phyloP scores from a whole-genome alignment of 768 basidiomycete species.

The Hygrocybe punicea region DNA sequence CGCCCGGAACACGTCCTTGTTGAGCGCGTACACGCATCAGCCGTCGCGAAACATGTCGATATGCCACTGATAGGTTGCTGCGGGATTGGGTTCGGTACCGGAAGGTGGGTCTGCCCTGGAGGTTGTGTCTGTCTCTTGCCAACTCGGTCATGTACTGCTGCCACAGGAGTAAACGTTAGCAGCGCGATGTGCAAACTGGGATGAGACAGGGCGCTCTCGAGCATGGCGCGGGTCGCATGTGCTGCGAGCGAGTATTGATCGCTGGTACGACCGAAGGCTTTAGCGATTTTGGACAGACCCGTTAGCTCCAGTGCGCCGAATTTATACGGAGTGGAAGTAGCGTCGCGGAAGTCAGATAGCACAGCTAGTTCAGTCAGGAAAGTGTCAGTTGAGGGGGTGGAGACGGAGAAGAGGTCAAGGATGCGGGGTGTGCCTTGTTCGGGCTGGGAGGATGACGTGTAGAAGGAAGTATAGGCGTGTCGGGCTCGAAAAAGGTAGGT shows the following conservation, averaged over 20 bases:
- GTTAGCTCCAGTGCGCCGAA: slow-evolving; percentile 66
- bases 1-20: slow-evolving; percentile 69
- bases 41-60: slow-evolving; percentile 59
- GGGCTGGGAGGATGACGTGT: slow-evolving; percentile 34
- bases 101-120: slow-evolving; percentile 48
- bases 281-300: slow-evolving; percentile 47
- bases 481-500: slow-evolving; percentile 58
- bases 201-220: slow-evolving; percentile 43
- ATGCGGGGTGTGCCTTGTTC: slow-evolving; percentile 26
- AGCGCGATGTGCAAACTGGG: slow-evolving; percentile 48
- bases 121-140: slow-evolving; percentile 18
- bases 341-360: slow-evolving; percentile 52
- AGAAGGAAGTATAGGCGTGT: slow-evolving; percentile 55
- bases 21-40: slow-evolving; percentile 53
- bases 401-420: slow-evolving; percentile 6
- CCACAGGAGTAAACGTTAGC: slow-evolving; percentile 44
- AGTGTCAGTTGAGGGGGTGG: slow-evolving; percentile 37
- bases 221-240: slow-evolving; percentile 44
- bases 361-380: slow-evolving; percentile 42
- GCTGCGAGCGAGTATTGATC: slow-evolving; percentile 51
- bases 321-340: slow-evolving; percentile 35
- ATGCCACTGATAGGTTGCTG: slow-evolving; percentile 55
- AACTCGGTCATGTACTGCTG: slow-evolving; percentile 3
- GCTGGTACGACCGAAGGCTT: slow-evolving; percentile 47
- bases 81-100: slow-evolving; percentile 39